Evolutionary conservation across 2,329 filamentous ascomycete genomes (phyloP), one percentile per base, ranked within the genome.

Genomic region (Fusarium musae): DNA sequence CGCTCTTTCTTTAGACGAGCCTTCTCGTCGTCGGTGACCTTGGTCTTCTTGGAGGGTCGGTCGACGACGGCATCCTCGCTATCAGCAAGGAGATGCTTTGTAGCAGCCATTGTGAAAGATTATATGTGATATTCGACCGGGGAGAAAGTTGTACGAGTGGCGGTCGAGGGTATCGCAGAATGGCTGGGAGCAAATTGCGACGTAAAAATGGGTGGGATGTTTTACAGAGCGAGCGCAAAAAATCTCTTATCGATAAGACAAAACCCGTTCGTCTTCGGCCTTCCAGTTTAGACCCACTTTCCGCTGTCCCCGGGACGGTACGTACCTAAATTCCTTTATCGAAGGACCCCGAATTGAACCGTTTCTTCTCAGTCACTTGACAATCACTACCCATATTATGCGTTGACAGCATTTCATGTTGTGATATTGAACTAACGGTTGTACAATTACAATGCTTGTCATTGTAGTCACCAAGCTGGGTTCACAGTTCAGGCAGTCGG

Each of bases 31-130:
- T 78, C 74, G 66, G 76, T 74, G 66, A 82, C 74, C 79, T 84
- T 84, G 66, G 80, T 78, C 78, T 84, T 84, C 78, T 84, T 84
- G 71, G 77, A 79, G 19, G 83, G 82, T 30, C 81, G 79, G 30
- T 75, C 71, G 49, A 68, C 73, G 57, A 62, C 72, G 53, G 66
- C 72, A 53, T 74, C 75, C 72, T 84, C 82, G 72, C 77, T 79
- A 60, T 84, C 83, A 37, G 78, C 79, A 72, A 83, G 79, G 23
- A 75, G 69, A 68, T 83, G 83, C 75, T 84, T 84, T 26, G 82
- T 83, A 21, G 83, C 83, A 50, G 83, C 82, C 83, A 84, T 84
- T 60, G 36, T 70, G 13, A n/a, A 30, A 21, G 15, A 60, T 42
- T 64, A 3, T 40, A 53, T 50, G 23, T 61, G 53, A n/a, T 43